Conservation (phyloP, 2,329 filamentous ascomycete species). For the Hymenoscyphus albidus region DNA sequence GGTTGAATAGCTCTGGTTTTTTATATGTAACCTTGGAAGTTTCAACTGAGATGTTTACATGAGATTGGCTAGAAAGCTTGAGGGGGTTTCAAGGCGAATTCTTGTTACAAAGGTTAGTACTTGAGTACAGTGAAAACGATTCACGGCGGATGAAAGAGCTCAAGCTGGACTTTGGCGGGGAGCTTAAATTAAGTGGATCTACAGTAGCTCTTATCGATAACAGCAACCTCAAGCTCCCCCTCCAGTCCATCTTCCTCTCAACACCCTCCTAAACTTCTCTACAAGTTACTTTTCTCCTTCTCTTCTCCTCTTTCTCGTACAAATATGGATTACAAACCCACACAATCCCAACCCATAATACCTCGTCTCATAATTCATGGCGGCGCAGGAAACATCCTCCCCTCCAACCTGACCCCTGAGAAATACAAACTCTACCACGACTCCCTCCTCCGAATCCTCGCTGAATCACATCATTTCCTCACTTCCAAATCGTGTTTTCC, state of each 20-base stretch:
- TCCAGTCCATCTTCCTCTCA: not conserved
- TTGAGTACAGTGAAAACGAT: no score
- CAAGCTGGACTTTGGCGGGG: not conserved
- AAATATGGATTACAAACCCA: conserved; percentile 25
- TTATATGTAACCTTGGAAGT: no score
- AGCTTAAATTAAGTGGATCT: not conserved
- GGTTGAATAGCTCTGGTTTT: no score
- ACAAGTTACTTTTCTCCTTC: not conserved
- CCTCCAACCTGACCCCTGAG: conserved; percentile 52
- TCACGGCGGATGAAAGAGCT: not conserved
- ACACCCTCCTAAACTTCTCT: not conserved
- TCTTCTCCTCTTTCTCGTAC: not conserved
- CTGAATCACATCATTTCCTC: conserved; percentile 41
- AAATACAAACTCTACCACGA: conserved; percentile 56
- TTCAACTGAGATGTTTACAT: no score
- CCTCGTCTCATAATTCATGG: conserved; percentile 45
- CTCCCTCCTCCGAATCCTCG: conserved; percentile 60
- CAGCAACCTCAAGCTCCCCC: not conserved
- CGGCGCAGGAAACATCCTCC: conserved; percentile 67
- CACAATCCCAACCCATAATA: conserved; percentile 14
- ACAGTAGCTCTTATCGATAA: conserved; percentile 1
- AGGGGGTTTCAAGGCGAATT: no score
- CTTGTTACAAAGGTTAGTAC: no score
- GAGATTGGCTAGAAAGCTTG: no score
- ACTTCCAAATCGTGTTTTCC: conserved; percentile 57